A percentile compares a stretch with the other conserved stretches of the same genome.
Evolutionary conservation across 1,139 yeast species (phyloP).

Genomic region (Zygosaccharomyces sapae): DNA sequence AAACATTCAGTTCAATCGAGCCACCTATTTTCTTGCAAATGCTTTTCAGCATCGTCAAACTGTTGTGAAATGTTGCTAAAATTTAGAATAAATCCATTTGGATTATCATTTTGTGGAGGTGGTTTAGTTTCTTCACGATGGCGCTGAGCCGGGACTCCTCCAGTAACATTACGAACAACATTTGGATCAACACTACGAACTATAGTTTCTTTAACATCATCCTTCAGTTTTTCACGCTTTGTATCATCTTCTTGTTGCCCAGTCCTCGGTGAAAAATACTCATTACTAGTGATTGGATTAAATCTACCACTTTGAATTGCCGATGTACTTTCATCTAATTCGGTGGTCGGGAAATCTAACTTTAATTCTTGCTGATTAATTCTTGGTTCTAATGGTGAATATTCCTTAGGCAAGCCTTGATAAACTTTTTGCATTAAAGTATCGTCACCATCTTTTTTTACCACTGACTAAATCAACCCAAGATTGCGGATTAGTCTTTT

Average conservation of each 20-base stretch:
- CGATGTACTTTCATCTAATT: constrained; percentile 15
- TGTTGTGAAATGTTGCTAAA: constrained; percentile 15
- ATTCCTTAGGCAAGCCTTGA: constrained; percentile 19
- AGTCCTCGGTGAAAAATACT: constrained; percentile 14
- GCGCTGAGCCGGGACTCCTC: background rate
- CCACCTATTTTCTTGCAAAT: constrained; percentile 19
- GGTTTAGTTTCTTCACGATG: constrained; percentile 3
- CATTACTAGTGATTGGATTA: constrained; percentile 21
- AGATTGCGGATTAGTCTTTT: constrained; percentile 25
- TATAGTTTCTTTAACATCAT: constrained; percentile 3
- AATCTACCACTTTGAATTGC: constrained; percentile 17
- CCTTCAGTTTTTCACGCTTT: constrained; percentile 1
- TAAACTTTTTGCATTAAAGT: constrained; percentile 28
- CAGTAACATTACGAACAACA: constrained; percentile 3
- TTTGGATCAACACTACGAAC: constrained; percentile 11
- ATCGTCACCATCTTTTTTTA: constrained; percentile 28
- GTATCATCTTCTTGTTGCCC: constrained; percentile 1
- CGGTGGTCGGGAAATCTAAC: constrained; percentile 9
- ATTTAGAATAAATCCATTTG: constrained; percentile 15
- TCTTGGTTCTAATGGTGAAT: constrained; percentile 7
- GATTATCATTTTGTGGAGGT: constrained; percentile 2
- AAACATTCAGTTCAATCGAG: constrained; percentile 8
- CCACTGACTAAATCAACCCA: constrained; percentile 30
- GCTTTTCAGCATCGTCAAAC: constrained; percentile 16
- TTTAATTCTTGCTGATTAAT: constrained; percentile 7